Percentiles rank a stretch among this genome's conserved stretches.
Evolutionary conservation across 2,329 filamentous ascomycete genomes (phyloP).

Genomic region (Calonectria honghensis): DNA sequence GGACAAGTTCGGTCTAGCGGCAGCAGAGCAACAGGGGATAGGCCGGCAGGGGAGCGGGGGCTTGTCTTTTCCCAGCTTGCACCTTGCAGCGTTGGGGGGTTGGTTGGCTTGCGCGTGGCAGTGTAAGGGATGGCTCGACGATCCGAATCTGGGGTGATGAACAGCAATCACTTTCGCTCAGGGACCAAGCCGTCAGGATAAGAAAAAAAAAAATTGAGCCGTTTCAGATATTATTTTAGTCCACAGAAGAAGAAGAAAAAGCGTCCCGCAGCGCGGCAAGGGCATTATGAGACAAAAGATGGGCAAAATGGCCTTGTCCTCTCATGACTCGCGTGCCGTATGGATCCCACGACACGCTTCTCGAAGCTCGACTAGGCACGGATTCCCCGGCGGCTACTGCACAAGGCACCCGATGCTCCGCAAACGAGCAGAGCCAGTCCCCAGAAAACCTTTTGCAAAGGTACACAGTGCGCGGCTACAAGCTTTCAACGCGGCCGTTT

Average conservation of each 20-base stretch:
- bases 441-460: constrained; percentile 18
- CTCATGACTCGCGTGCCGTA: constrained; percentile 38
- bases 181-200: background rate
- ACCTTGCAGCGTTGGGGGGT: background rate
- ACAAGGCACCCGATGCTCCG: constrained; percentile 45
- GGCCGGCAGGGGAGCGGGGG: background rate
- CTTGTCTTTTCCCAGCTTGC: background rate
- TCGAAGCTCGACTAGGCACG: constrained; percentile 51
- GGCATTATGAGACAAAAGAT: background rate
- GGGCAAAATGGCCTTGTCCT: constrained; percentile 1
- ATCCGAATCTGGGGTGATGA: background rate
- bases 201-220: background rate
- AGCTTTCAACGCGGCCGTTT: background rate
- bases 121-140: constrained; percentile 9
- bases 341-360: constrained; percentile 46
- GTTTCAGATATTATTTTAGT: background rate
- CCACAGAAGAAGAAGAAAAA: background rate
- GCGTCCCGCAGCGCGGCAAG: constrained; percentile 5
- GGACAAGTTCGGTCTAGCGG: constrained; percentile 46
- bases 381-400: constrained; percentile 55
- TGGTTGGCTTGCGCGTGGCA: background rate
- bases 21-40: constrained; percentile 37
- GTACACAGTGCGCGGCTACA: constrained; percentile 49
- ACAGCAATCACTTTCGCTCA: background rate
- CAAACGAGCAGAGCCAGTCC: constrained; percentile 20